Evolutionary conservation across 202 grass and related monocot species (phyloP), one percentile per base, ranked within the genome.

Genomic region (Schoenoplectus tabernaemontani): DNA sequence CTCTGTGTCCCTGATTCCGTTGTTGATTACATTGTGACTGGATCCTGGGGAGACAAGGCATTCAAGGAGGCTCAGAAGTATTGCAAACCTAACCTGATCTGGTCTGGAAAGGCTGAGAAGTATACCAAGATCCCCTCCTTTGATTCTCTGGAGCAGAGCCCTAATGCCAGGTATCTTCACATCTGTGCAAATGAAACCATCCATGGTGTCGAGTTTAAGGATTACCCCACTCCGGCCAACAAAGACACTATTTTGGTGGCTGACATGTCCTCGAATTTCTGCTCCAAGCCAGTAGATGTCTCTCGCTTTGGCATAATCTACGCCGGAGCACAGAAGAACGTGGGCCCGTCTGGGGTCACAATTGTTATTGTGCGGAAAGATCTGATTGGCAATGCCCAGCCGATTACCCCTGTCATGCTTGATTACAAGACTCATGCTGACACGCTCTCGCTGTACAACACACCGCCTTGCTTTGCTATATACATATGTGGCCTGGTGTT

Each of bases 231-330:
- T 56, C 88, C 96, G 4, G 75, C 8, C 7, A 86, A 95, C 76
- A 77, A 84, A 58, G 28, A 83, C 2, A 82, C 78, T 43, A 22
- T 99, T 87, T 89, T 99, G 64, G 92, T 99, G 32, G 96, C 96
- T 44, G 96, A 99, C 81, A 99, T 99, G 96, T 99, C 96, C 50
- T 99, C 96, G 46, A 99, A 99, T 82, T 99, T 99, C 90, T 99
- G 96, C 81, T 99, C 96, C 78, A 99, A 99, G 81, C 91, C 96
- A n/a, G 96, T 99, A 6, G 90, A 99, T 62, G 91, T 95, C 17
- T 93, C 96, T 47, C 87, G 86, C 3, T 95, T 99, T 68, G 96
- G 91, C 10, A 20, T 93, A 81, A 99, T 99, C 91, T 99, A 99
- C 73, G 96, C 96, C 0, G 96, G 96, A 26, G 96, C 91, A 67